phyloP scores from a whole-genome alignment of 371 early-diverging fungal genomes.

The Actinomortierella ambigua region DNA sequence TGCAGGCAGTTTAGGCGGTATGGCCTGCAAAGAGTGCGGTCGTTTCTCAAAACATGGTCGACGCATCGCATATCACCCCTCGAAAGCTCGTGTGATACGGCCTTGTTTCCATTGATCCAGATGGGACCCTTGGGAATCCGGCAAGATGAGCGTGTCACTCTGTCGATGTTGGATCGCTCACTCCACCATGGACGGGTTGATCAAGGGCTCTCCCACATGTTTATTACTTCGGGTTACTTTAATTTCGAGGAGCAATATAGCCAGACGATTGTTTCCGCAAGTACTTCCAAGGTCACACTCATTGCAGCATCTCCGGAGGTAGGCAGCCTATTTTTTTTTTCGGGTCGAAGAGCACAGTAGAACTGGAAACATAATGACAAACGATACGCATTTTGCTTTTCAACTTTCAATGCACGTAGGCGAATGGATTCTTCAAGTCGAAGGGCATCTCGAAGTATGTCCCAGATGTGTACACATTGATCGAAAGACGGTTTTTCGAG shows the following conservation, averaged over 20 bases:
- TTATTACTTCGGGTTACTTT: slow-evolving; percentile 93
- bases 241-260: slow-evolving; percentile 82
- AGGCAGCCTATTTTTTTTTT: slow-evolving; percentile 9
- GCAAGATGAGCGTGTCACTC: slow-evolving; percentile 77
- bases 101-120: slow-evolving; percentile 86
- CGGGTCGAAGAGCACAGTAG: no score
- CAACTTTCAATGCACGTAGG: slow-evolving; percentile 48
- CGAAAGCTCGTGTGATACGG: slow-evolving; percentile 60
- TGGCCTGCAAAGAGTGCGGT: slow-evolving; percentile 54
- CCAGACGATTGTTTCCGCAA: slow-evolving; percentile 59
- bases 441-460: slow-evolving; percentile 85
- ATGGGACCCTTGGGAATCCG: slow-evolving; percentile 82
- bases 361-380: no score
- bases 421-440: slow-evolving; percentile 93
- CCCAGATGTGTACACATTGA: slow-evolving; percentile 89
- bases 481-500: slow-evolving; percentile 67
- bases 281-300: slow-evolving; percentile 64
- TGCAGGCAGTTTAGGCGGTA: slow-evolving; percentile 62
- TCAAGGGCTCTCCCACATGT: slow-evolving; percentile 51
- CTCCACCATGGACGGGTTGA: slow-evolving; percentile 36
- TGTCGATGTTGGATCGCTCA: slow-evolving; percentile 59
- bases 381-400: no score
- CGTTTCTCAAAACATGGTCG: slow-evolving; percentile 55
- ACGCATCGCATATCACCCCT: slow-evolving; percentile 17
- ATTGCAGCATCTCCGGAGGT: slow-evolving; percentile 87